Conservation (phyloP, 129 eudicot species). For the Artemisia argyi region DNA sequence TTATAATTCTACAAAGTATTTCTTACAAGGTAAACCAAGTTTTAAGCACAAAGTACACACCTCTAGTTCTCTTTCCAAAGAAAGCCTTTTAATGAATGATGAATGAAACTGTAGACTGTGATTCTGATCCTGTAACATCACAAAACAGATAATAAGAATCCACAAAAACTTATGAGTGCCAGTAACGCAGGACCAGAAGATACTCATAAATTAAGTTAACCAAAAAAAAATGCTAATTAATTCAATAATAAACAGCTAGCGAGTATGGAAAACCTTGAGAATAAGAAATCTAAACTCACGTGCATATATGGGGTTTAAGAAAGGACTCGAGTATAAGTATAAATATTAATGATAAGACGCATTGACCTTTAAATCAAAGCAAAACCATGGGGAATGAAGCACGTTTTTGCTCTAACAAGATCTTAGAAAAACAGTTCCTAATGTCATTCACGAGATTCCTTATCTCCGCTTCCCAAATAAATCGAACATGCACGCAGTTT, state of each 20-base stretch:
- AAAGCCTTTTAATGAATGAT: slow-evolving; percentile 66
- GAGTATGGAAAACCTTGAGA: neutral
- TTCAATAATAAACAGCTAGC: neutral
- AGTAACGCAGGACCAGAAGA: slow-evolving; percentile 14
- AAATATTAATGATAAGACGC: neutral
- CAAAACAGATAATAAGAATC: slow-evolving; percentile 3
- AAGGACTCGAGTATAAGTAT: neutral
- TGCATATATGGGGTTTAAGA: slow-evolving; percentile 1
- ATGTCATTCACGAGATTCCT: neutral
- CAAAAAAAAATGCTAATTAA: neutral
- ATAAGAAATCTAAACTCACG: neutral
- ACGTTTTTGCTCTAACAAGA: no score
- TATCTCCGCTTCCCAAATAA: neutral
- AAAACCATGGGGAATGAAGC: no score
- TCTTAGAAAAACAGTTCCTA: no score
- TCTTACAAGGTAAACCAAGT: slow-evolving; percentile 16
- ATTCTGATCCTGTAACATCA: slow-evolving; percentile 45
- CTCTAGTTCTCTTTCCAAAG: slow-evolving; percentile 85
- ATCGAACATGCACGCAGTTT: neutral
- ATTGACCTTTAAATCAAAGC: neutral
- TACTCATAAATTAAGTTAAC: slow-evolving; percentile 1
- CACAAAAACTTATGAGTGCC: neutral
- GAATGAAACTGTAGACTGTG: slow-evolving; percentile 78
- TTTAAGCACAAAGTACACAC: slow-evolving; percentile 36
- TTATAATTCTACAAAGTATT: neutral